phyloP scores from a whole-genome alignment of 495 filamentous ascomycete genomes.

The Annulohypoxylon moriforme region DNA sequence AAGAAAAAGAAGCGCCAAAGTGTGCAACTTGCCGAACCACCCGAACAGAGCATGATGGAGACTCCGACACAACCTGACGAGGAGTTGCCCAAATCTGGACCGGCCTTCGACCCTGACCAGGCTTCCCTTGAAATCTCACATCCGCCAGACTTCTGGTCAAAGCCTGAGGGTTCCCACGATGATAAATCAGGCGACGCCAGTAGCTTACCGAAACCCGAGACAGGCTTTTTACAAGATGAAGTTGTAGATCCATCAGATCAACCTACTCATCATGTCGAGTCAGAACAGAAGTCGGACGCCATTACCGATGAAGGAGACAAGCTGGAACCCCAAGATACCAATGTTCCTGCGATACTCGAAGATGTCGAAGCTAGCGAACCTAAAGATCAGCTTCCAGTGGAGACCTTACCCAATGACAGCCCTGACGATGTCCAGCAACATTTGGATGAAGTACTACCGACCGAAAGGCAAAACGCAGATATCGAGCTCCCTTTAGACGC shows the following conservation, averaged over 20 bases:
- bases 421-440: background rate
- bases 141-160: constrained; percentile 15
- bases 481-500: constrained; percentile 12
- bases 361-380: background rate
- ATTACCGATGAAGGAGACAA: background rate
- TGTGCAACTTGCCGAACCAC: constrained; percentile 38
- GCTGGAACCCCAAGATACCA: background rate
- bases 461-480: constrained; percentile 9
- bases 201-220: constrained; percentile 10
- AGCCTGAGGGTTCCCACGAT: constrained; percentile 6
- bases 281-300: constrained; percentile 3
- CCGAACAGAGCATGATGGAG: constrained; percentile 34
- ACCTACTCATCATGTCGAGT: constrained; percentile 17
- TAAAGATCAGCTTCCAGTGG: constrained; percentile 1
- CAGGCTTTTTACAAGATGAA: constrained; percentile 9
- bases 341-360: background rate
- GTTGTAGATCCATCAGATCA: constrained; percentile 23
- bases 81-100: constrained; percentile 17
- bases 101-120: constrained; percentile 23
- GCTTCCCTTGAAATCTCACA: constrained; percentile 19
- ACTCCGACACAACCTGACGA: constrained; percentile 11
- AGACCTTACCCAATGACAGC: background rate
- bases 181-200: constrained; percentile 1
- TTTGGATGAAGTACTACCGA: constrained; percentile 1
- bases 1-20: constrained; percentile 47